Conservation (phyloP, 2,329 filamentous ascomycete genomes). For the Myriangium duriaei region DNA sequence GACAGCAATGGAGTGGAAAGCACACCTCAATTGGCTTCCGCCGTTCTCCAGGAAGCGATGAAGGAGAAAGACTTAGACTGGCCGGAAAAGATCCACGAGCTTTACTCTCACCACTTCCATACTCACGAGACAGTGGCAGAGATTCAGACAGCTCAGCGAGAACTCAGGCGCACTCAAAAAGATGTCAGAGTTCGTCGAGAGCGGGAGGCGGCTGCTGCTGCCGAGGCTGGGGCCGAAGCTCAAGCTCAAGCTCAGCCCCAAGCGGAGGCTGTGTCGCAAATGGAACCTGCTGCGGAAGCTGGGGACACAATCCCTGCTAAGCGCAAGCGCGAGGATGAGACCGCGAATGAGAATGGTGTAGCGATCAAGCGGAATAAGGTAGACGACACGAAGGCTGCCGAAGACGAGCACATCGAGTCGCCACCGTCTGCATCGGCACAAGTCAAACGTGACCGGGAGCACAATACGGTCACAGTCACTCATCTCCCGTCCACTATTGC, state of each 20-base stretch:
- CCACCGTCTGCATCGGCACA: constrained; percentile 24
- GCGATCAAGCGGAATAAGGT: constrained; percentile 55
- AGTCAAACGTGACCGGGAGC: constrained; percentile 74
- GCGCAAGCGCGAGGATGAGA: constrained; percentile 57
- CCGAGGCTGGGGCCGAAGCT: constrained; percentile 40
- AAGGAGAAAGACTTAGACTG: constrained; percentile 53
- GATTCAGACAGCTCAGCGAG: constrained; percentile 60
- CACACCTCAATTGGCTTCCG: constrained; percentile 61
- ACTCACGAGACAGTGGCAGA: constrained; percentile 73
- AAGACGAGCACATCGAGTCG: constrained; percentile 20
- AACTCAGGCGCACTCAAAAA: constrained; percentile 56
- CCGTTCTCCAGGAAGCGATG: constrained; percentile 61
- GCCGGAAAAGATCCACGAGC: constrained; percentile 62
- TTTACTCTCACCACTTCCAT: constrained; percentile 71
- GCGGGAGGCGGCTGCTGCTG: constrained; percentile 53
- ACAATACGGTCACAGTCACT: constrained; percentile 70
- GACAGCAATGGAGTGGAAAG: constrained; percentile 41
- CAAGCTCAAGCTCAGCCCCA: constrained; percentile 19
- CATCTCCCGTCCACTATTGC: constrained; percentile 60
- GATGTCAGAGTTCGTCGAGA: constrained; percentile 51
- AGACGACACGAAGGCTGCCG: constrained; percentile 24
- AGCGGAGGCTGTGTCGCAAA: constrained; percentile 18
- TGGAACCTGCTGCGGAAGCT: constrained; percentile 12
- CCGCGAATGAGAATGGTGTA: constrained; percentile 38
- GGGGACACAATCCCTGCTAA: constrained; percentile 36